Percentiles rank a stretch among this genome's conserved stretches.
These are phyloP conservation scores for Claviceps sorghi DNA, from an alignment of 2,329 filamentous ascomycete genomes.

Conservation along the genomic window DNA sequence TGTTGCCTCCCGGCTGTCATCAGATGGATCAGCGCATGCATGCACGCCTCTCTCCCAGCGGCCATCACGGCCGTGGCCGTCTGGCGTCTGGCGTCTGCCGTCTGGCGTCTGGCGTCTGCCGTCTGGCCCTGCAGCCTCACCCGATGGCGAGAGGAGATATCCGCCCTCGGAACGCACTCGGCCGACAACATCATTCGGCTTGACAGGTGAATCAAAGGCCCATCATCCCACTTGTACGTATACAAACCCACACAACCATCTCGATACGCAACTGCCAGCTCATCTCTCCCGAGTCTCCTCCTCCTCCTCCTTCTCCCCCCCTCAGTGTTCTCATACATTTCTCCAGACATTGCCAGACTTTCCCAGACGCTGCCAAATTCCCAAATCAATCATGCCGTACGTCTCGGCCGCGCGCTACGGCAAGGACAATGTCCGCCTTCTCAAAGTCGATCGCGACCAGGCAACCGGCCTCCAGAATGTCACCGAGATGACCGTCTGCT, in stretches of 20 bases:
- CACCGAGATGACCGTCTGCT: constrained; percentile 88
- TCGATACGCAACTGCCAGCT: background rate
- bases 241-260: too few relatives aligned
- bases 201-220: background rate
- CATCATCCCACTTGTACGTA: background rate
- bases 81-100: too few relatives aligned
- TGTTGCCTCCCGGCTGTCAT: too few relatives aligned
- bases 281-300: background rate
- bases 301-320: too few relatives aligned
- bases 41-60: too few relatives aligned
- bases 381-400: constrained; percentile 30
- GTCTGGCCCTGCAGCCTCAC: too few relatives aligned
- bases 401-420: constrained; percentile 59
- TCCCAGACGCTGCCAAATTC: background rate
- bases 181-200: background rate
- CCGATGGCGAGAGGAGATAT: background rate
- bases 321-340: too few relatives aligned
- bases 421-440: constrained; percentile 97
- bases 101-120: too few relatives aligned
- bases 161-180: background rate
- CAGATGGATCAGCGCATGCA: too few relatives aligned
- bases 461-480: constrained; percentile 68
- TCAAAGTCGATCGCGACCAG: constrained; percentile 77
- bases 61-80: too few relatives aligned
- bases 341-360: too few relatives aligned